Conservation (phyloP, 2,329 filamentous ascomycete species). For the Chaetomium globosum region DNA sequence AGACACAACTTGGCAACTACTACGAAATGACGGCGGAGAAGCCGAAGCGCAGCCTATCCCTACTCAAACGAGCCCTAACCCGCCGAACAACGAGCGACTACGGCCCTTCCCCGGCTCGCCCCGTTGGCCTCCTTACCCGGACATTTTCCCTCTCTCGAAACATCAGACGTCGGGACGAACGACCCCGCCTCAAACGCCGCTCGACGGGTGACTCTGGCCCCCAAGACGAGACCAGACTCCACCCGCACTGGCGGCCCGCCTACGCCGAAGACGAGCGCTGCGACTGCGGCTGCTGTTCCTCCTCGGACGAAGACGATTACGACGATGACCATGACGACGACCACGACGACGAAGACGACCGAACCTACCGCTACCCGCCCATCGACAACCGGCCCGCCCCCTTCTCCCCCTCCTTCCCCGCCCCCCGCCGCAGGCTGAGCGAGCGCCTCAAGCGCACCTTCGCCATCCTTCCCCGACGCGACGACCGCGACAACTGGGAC, state of each 20-base stretch:
- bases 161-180: constrained; percentile 39
- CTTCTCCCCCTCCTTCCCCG: not conserved
- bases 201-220: constrained; percentile 51
- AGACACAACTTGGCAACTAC: constrained; percentile 57
- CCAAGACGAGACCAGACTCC: constrained; percentile 57
- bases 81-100: constrained; percentile 52
- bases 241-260: constrained; percentile 64
- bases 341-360: constrained; percentile 42
- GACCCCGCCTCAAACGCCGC: constrained; percentile 42
- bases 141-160: constrained; percentile 58
- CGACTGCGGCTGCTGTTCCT: constrained; percentile 37
- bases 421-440: constrained; percentile 53
- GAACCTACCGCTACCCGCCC: constrained; percentile 52
- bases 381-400: constrained; percentile 52
- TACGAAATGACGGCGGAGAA: constrained; percentile 53
- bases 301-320: constrained; percentile 37
- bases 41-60: constrained; percentile 52
- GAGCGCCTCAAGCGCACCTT: constrained; percentile 61
- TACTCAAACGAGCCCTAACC: constrained; percentile 58
- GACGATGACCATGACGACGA: constrained; percentile 42
- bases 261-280: constrained; percentile 45
- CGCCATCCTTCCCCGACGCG: constrained; percentile 58
- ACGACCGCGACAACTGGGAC: constrained; percentile 41
- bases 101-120: constrained; percentile 46
- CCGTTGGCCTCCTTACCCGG: constrained; percentile 51